Evolutionary conservation across 1,284 basidiomycete species (phyloP).

Genomic region (Dichomitus squalens): DNA sequence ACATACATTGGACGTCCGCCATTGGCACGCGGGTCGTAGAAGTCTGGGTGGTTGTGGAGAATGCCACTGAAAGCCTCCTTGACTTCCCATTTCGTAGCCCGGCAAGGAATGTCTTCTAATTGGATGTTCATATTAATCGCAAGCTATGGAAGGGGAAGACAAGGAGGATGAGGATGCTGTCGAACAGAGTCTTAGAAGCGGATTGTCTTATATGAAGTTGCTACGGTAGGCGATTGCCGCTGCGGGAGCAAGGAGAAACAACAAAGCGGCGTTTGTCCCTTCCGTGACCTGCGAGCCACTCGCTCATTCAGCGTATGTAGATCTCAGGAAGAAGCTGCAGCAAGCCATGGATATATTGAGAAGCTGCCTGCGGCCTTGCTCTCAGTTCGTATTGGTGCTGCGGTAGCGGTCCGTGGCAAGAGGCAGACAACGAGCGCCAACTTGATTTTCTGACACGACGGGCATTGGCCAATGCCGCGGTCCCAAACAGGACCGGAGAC

Average conservation of each 20-base stretch:
- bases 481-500: too few relatives aligned
- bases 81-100: conserved; percentile 55
- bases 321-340: background rate
- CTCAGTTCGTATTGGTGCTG: background rate
- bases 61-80: conserved; percentile 53
- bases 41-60: conserved; percentile 53
- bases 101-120: conserved; percentile 47
- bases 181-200: background rate
- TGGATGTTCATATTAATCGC: conserved; percentile 1
- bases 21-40: conserved; percentile 39
- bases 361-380: background rate
- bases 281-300: background rate
- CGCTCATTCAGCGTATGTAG: too few relatives aligned
- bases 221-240: background rate
- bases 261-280: background rate
- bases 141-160: too few relatives aligned
- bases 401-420: background rate
- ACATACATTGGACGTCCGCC: conserved; percentile 35
- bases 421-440: background rate
- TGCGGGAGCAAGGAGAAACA: background rate
- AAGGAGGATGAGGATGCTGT: background rate
- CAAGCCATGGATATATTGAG: background rate
- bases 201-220: background rate
- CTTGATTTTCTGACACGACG: background rate
- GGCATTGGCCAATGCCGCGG: too few relatives aligned